Base-by-base conservation (phyloP, 2,329 filamentous ascomycete genomes). In the Leptodontidium sp. region DNA sequence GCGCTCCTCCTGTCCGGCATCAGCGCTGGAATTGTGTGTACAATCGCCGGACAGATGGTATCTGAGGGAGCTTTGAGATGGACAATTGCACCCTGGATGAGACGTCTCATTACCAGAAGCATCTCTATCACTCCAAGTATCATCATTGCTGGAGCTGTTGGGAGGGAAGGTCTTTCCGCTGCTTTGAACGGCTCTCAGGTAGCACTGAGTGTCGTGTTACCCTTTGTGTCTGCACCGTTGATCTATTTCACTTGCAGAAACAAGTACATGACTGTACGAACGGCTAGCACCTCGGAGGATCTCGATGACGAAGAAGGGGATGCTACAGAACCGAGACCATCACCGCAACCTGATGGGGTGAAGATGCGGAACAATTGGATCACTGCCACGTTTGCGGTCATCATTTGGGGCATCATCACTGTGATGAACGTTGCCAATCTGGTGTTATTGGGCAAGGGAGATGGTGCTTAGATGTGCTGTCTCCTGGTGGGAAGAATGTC, bases 21-120 rank as follows among this genome's bases (percentile, higher is more conserved):
- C 14, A 93, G 90, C 0, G 93, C 93, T 0, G 93, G 93, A 6
- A 93, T 97, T 45, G 91, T 97, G 2, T 97, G 93, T 81, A 97
- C 94, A 1, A 96, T 97, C 73, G 88, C 93, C 0, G 93, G 93
- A 0, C 93, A 97, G 79, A 96, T 97, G 90, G 91, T 97, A 26
- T 90, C 89, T 71, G 93, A 97, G 78, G 93, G 93, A 7, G 92
- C 93, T 70, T 79, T 97, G 55, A 88, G 88, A 58, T 94, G 93
- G 91, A 88, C 81, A 5, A 80, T 94, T 40, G 84, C 85, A 70
- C 93, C 93, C 0, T 97, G 93, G 93, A 76, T 94, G 11, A 90
- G 93, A 2, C 86, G 93, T 12, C 85, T 97, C 4, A 80, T 95
- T 61, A 97, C 93, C 0, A 87, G 93, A 32, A 88, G 86, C 61